Evolutionary conservation across 2,329 filamentous ascomycete genomes (phyloP), one percentile per base, ranked within the genome.

Genomic region (Calonectria fujianensis): DNA sequence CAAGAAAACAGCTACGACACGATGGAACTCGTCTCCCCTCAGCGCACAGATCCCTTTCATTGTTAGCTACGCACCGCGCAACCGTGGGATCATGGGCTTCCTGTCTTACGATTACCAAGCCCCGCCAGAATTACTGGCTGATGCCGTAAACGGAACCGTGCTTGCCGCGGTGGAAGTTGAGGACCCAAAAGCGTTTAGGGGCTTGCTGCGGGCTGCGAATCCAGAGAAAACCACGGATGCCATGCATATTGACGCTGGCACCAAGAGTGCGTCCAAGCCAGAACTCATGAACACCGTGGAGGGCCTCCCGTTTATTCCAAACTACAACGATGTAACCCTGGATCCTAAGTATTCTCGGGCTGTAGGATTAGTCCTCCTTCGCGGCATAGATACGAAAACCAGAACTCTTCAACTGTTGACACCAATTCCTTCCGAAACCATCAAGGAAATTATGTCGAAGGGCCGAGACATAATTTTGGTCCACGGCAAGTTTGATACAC

Each of bases 131-230:
- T 86, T 94, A 9, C 83, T 96, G 1, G 86, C 88, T 0, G 92
- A 94, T 51, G 88, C 92, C 0, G 90, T 96, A 54, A 93, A 94
- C 77, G 94, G 94, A 20, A 90, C 91, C n/a, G 82, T 96, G 0
- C 85, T 96, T 0, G 92, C 94, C 0, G 86, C 94, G 9, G 91
- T 95, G 0, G 88, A 90, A 37, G 85, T 94, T 10, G 90, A 94
- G 68, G 88, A 89, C 29, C 74, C 82, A 0, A 82, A 82, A 29
- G 91, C 91, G 2, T 89, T 93, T 70, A 83, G 86, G 13, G 81
- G 14, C 78, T 86, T 68, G 13, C 45, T 57, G 35, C 45, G 63
- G 50, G 16, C 70, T 24, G 37, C n/a, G 10, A 32, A 20, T 37
- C 24, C 65, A 7, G 45, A 24, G 3, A 64, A 77, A 75, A 11